Conservation (phyloP, 1,139 yeast genomes). For the Suhomyces bribrorum region DNA sequence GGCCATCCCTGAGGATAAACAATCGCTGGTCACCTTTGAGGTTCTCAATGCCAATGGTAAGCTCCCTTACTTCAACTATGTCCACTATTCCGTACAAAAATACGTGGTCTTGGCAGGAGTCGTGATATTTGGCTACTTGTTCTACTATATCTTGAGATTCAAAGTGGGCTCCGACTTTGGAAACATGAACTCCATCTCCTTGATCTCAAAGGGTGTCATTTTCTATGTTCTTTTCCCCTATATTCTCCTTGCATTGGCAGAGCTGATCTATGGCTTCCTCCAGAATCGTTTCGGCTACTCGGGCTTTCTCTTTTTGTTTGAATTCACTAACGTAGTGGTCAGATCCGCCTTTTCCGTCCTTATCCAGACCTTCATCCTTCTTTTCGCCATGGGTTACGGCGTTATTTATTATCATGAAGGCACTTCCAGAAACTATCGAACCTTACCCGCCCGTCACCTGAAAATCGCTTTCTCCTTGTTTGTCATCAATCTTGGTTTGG, state of each 20-base stretch:
- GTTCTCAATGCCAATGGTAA: constrained; percentile 32
- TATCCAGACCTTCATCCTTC: constrained; percentile 20
- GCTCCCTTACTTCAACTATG: constrained; percentile 23
- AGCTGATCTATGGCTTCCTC: constrained; percentile 17
- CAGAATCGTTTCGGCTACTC: constrained; percentile 20
- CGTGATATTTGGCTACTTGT: constrained; percentile 23
- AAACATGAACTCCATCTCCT: constrained; percentile 34
- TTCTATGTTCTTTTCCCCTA: constrained; percentile 33
- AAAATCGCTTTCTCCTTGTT: constrained; percentile 22
- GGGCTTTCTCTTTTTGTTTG: constrained; percentile 21
- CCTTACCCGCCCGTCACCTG: constrained; percentile 25
- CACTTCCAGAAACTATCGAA: constrained; percentile 28
- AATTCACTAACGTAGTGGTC: constrained; percentile 10
- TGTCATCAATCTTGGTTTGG: constrained; percentile 8
- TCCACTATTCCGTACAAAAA: constrained; percentile 22
- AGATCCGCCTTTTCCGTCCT: neutral
- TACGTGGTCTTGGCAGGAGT: constrained; percentile 20
- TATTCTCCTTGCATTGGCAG: constrained; percentile 15
- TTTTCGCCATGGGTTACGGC: constrained; percentile 45
- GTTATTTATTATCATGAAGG: constrained; percentile 34
- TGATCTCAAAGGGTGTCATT: constrained; percentile 36
- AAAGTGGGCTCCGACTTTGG: constrained; percentile 32
- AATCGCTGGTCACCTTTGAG: constrained; percentile 21
- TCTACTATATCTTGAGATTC: constrained; percentile 30
- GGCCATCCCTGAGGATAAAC: constrained; percentile 24